Base-by-base conservation (phyloP, 1,284 basidiomycete genomes). In the Sparassis latifolia region DNA sequence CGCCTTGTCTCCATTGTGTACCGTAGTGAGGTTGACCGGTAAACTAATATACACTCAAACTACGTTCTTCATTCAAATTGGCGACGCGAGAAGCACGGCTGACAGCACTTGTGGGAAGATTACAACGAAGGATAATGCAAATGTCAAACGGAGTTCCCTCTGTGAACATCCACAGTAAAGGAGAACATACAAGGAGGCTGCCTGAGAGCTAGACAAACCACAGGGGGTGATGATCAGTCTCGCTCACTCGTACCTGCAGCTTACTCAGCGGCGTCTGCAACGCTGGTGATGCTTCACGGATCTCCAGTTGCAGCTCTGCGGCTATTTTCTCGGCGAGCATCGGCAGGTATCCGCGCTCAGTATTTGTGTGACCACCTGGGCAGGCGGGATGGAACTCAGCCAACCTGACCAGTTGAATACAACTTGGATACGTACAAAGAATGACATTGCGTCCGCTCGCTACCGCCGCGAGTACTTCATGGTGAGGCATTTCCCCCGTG, bases 401-500 rank as follows among this genome's bases (percentile, higher is more conserved):
- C 28, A 45, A 46, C 41, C 7, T 33, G 31, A 28, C 41, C 40
- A 33, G 10, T 56, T 42, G 42, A 39, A 46, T 42, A 52, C 40
- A 31, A 35, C 10, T 39, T 31, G 20, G 31, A 48, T n/a, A 55
- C 67, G 40, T 70, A 84, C 89, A 91, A 48, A 95, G 76, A 55
- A 94, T 78, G 60, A 95, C 85, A 58, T 86, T 77, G 60, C 76
- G 81, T 41, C 89, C 89, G 44, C 70, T 68, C 10, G 86, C 88
- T 1, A 90, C 74, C 2, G 84, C 78, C 2, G 89, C 86, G 31
- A 95, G 74, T 44, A 93, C 82, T 54, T 93, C 86, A 64, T 95
- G 91, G 68, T 95, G 92, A 30, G 78, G 68, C 90, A 95, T 92
- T 68, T 95, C 92, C n/a, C 92, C 92, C 1, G 92, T 96, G 59